A percentile compares a stretch with the other conserved stretches of the same genome.
phyloP scores from a whole-genome alignment of 73 alveolate genomes.

The Durusdinium trenchii region DNA sequence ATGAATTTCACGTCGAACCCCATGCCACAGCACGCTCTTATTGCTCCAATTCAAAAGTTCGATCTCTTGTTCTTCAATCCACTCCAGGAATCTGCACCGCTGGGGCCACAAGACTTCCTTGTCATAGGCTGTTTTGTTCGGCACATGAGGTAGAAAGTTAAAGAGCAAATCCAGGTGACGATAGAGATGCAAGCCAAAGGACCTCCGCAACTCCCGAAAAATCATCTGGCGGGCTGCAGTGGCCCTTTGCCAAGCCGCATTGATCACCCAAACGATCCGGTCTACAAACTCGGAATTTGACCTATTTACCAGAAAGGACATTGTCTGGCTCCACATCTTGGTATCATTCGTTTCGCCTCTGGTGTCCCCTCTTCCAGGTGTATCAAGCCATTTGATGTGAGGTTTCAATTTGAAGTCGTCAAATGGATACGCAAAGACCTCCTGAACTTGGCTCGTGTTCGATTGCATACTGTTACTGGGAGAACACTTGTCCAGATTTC shows the following conservation, averaged over 20 bases:
- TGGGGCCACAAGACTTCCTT: neutral
- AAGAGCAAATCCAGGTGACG: conserved; percentile 5
- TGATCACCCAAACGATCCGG: conserved; percentile 32
- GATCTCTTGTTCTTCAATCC: neutral
- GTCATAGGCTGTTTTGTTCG: conserved; percentile 14
- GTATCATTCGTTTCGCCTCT: neutral
- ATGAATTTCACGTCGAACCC: neutral
- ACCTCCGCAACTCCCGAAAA: neutral
- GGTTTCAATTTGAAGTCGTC: neutral
- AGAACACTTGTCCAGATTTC: neutral
- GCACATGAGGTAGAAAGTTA: conserved; percentile 5
- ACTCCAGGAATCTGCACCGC: neutral
- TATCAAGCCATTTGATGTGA: neutral
- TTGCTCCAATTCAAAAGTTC: neutral
- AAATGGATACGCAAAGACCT: neutral
- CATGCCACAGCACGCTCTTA: neutral
- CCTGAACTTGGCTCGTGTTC: neutral
- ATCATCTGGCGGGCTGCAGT: conserved; percentile 22
- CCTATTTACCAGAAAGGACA: neutral
- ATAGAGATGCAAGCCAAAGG: neutral
- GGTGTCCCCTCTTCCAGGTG: conserved; percentile 53
- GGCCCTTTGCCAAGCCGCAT: conserved; percentile 47
- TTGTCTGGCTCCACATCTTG: conserved; percentile 15
- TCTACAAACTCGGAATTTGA: neutral
- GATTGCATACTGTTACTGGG: conserved; percentile 35